A percentile compares a stretch with the other conserved stretches of the same genome.
These are phyloP conservation scores for Penicillium bovifimosum DNA, from an alignment of 495 filamentous ascomycete species.

Conservation along the genomic window DNA sequence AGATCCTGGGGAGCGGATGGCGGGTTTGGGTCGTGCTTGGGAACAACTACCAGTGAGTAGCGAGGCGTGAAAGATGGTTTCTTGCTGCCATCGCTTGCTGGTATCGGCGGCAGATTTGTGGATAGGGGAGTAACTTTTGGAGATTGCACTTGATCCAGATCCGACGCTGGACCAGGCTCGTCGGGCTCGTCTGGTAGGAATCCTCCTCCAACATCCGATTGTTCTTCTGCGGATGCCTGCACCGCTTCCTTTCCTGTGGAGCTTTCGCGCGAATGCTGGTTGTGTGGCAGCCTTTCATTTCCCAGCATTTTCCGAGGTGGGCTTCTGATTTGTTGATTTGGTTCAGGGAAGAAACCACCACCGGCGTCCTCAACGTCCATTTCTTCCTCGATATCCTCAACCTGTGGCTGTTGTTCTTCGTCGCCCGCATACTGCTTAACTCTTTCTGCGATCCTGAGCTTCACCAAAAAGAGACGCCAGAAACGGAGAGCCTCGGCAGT, in stretches of 20 bases:
- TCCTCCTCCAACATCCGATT: slow-evolving; percentile 8
- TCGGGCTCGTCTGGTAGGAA: slow-evolving; percentile 28
- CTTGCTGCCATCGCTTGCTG: not conserved
- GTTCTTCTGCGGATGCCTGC: not conserved
- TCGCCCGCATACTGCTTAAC: slow-evolving; percentile 59
- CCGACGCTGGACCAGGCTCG: not conserved
- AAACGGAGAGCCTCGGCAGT: slow-evolving; percentile 54
- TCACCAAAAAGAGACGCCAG: slow-evolving; percentile 75
- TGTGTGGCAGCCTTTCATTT: not conserved
- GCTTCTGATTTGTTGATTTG: slow-evolving; percentile 27
- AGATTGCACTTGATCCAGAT: not conserved
- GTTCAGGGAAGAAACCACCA: slow-evolving; percentile 45
- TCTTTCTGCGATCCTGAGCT: slow-evolving; percentile 70
- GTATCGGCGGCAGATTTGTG: not conserved
- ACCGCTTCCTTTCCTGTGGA: not conserved
- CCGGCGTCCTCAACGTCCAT: slow-evolving; percentile 19
- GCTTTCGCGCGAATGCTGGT: not conserved
- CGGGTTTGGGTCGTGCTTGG: slow-evolving; percentile 6
- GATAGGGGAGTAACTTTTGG: not conserved
- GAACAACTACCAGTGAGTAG: slow-evolving; percentile 34
- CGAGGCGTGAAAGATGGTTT: slow-evolving; percentile 8
- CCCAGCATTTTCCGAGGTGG: slow-evolving; percentile 6
- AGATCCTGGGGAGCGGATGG: not conserved
- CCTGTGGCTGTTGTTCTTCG: slow-evolving; percentile 23
- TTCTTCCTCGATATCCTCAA: slow-evolving; percentile 14